A percentile compares a stretch with the other conserved stretches of the same genome.
Conservation (phyloP, 1,284 basidiomycete species). For the Sporisorium graminicola region DNA sequence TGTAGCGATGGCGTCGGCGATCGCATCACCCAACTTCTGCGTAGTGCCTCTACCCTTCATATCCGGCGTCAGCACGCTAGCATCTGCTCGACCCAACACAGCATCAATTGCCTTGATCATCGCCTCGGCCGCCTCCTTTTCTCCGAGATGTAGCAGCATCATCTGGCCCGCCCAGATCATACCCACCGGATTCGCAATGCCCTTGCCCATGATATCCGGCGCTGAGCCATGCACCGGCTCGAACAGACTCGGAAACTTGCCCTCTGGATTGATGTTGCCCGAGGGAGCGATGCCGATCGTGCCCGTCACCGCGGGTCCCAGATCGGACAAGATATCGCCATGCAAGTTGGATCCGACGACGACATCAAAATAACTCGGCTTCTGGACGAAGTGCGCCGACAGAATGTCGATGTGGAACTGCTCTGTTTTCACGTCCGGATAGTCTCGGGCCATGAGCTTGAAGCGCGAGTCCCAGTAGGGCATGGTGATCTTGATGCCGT, state of each 20-base stretch:
- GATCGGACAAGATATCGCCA: conserved; percentile 75
- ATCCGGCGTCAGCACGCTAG: conserved; percentile 37
- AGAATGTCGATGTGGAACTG: conserved; percentile 72
- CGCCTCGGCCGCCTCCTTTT: conserved; percentile 73
- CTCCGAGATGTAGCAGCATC: conserved; percentile 75
- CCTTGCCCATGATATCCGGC: conserved; percentile 43
- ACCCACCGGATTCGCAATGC: conserved; percentile 70
- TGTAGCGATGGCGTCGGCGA: conserved; percentile 31
- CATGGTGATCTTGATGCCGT: conserved; percentile 63
- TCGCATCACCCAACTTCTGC: conserved; percentile 41
- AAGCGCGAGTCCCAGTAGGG: conserved; percentile 71
- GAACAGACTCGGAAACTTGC: conserved; percentile 72
- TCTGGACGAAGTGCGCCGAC: conserved; percentile 73
- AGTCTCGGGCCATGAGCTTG: conserved; percentile 73
- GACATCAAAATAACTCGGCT: conserved; percentile 74
- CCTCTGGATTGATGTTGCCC: conserved; percentile 74
- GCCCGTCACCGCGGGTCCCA: conserved; percentile 75
- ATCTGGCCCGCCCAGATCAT: conserved; percentile 76
- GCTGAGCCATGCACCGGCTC: conserved; percentile 70
- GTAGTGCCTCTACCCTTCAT: conserved; percentile 50
- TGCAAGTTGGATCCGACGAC: conserved; percentile 75
- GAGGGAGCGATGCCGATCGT: conserved; percentile 76
- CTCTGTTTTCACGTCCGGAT: conserved; percentile 72
- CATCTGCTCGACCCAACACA: conserved; percentile 52
- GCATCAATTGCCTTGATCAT: conserved; percentile 74